Base-by-base conservation (phyloP, 2,329 filamentous ascomycete genomes). In the Colletotrichum ledebouriae region DNA sequence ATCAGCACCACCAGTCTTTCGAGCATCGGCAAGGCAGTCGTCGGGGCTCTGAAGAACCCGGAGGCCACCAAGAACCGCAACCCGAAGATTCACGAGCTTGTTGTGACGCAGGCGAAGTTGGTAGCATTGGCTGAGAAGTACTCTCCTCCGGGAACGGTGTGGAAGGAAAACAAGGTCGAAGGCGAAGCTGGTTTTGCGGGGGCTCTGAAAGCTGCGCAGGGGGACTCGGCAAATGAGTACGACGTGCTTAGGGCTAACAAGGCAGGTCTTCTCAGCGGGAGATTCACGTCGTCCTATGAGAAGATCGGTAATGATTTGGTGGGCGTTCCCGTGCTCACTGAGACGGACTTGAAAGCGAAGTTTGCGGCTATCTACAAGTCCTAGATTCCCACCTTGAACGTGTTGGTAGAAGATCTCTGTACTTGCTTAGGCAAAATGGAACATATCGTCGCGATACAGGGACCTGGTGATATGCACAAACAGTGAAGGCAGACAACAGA, bases 261-360 rank as follows among this genome's bases (percentile, higher is more conserved):
- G 53, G 39, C 47, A 15, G 55, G 39, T 2, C 11, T 65, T 1
- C 1, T 68, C 3, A 25, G 53, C 22, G 61, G 65, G 3, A 39
- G 60, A 20, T 68, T 47, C 47, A 41, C 29, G 9, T 2, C 15
- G 20, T 33, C 4, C 11, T 68, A 65, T 47, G 41, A 41, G 4
- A 9, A 49, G 15, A 47, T 65, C 1, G 65, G 65, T 4, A 68
- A 68, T 17, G 61, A 65, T 13, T 47, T 64, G 4, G 41, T 68
- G 7, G 55, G 55, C 6, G 10, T 68, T 10, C 41, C 60, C 3
- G 7, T 68, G 2, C 55, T 68, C 11, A 56, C 53, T 3, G 61
- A 65, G 41, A 55, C 41, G 41, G 61, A 68, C 20, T 12, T 68
- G 41, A 60, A 68, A 10, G 65, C 47, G 3, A 68, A n/a, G 10